Base-by-base conservation (phyloP, 108 stramenopile species). In the Cylindrotheca closterium region DNA sequence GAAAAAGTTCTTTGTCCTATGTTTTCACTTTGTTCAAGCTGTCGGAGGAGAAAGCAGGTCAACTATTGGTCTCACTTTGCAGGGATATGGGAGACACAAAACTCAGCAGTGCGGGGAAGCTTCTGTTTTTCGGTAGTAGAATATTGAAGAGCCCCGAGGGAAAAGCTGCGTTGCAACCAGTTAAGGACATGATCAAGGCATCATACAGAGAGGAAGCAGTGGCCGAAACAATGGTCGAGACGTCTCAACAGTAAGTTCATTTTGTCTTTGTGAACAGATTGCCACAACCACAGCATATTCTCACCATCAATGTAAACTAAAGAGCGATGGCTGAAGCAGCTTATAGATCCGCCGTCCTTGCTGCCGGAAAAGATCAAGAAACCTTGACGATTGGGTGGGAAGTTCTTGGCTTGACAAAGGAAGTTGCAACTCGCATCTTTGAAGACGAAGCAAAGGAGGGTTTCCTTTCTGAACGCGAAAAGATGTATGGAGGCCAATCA, bases 301-400 rank as follows among this genome's bases (percentile, higher is more conserved):
- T n/a, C n/a, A n/a, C n/a, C n/a, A n/a, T n/a, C n/a, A n/a, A n/a
- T n/a, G n/a, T n/a, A n/a, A n/a, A n/a, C n/a, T 55, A 30, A 50
- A 90, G 84, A 51, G 86, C 86, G 25, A 87, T 95, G 69, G 94
- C 75, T 19, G 87, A 88, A 55, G 79, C 83, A 8, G 88, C 91
- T 22, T 95, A 92, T 71, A 82, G 79, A 59, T 54, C 86, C 37
- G 67, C 83, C 0, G 80, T 95, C 4, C 75, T 65, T 5, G 70
- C 65, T 19, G 83, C 55, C 24, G 88, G 89, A 21, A 75, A 78
- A 46, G 74, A 75, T 0, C 86, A 91, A 73, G 67, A 49, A 50
- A 79, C 74, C 24, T 51, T 91, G 27, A 86, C 91, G 5, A 26
- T 68, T 30, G 94, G 94, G 10, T 95, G 91, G 91, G 82, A 95